phyloP scores from a whole-genome alignment of 345 rosid genomes.

The Ailanthus altissimus region DNA sequence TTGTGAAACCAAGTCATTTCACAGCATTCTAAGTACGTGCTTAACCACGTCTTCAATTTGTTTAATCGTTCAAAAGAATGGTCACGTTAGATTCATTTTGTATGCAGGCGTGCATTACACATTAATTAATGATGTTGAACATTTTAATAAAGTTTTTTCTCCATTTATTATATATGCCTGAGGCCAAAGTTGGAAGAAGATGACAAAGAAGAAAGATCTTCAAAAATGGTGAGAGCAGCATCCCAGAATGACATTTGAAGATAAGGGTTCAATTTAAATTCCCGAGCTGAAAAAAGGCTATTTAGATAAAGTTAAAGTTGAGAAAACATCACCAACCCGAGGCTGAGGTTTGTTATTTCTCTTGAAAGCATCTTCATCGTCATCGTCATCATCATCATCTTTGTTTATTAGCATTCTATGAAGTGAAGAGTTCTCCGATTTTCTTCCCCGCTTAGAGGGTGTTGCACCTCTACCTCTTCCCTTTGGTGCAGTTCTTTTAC shows the following conservation, averaged over 20 bases:
- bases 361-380: constrained; percentile 53
- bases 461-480: constrained; percentile 68
- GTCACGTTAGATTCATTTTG: background rate
- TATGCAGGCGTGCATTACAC: background rate
- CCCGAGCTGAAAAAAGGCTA: background rate
- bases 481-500: constrained; percentile 74
- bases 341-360: constrained; percentile 65
- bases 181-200: background rate
- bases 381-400: constrained; percentile 71
- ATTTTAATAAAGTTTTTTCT: background rate
- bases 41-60: too few relatives aligned
- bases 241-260: background rate
- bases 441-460: constrained; percentile 78
- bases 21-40: background rate
- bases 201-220: background rate
- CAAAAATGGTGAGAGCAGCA: background rate
- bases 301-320: background rate
- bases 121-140: background rate
- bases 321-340: constrained; percentile 50
- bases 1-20: background rate
- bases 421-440: constrained; percentile 59
- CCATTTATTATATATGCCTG: background rate
- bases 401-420: constrained; percentile 59
- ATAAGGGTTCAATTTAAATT: background rate
- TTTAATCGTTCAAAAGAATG: background rate